phyloP scores from a whole-genome alignment of 75 land plant species.

The Selaginella tamariscina region DNA sequence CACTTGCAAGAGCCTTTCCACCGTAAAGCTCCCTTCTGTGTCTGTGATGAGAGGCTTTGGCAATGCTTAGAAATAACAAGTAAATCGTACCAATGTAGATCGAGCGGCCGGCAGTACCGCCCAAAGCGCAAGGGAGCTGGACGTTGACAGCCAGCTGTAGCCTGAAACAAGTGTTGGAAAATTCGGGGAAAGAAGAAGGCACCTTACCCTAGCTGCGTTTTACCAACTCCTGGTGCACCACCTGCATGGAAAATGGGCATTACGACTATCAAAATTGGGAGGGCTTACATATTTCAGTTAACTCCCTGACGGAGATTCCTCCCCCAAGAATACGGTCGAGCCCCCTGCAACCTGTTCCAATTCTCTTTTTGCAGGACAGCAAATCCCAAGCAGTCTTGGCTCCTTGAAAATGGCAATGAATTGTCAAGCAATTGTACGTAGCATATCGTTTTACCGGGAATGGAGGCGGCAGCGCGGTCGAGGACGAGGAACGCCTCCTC shows the following conservation, averaged over 20 bases:
- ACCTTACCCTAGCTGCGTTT: constrained; percentile 87
- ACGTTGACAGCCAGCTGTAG: constrained; percentile 94
- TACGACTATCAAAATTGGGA: background rate
- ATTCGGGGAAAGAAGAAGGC: background rate
- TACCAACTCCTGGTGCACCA: constrained; percentile 97
- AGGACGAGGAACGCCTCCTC: constrained; percentile 14
- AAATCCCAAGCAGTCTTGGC: constrained; percentile 91
- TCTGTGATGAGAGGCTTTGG: too few relatives aligned
- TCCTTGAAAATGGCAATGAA: constrained; percentile 25
- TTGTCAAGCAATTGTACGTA: background rate
- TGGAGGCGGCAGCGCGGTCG: background rate
- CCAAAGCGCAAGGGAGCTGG: constrained; percentile 68
- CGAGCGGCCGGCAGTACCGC: constrained; percentile 86
- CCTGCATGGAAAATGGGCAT: constrained; percentile 39
- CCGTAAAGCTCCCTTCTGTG: constrained; percentile 98
- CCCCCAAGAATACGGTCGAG: constrained; percentile 46
- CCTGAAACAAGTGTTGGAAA: constrained; percentile 29
- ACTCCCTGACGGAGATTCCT: constrained; percentile 53
- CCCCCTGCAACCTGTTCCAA: constrained; percentile 59
- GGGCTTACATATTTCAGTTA: constrained; percentile 76
- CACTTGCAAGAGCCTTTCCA: constrained; percentile 76
- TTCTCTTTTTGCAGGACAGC: constrained; percentile 33
- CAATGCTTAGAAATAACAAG: background rate
- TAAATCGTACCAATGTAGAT: constrained; percentile 57
- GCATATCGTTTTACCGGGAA: background rate